Base-by-base conservation (phyloP, 2,329 filamentous ascomycete genomes). In the Nectriaceae sp. region DNA sequence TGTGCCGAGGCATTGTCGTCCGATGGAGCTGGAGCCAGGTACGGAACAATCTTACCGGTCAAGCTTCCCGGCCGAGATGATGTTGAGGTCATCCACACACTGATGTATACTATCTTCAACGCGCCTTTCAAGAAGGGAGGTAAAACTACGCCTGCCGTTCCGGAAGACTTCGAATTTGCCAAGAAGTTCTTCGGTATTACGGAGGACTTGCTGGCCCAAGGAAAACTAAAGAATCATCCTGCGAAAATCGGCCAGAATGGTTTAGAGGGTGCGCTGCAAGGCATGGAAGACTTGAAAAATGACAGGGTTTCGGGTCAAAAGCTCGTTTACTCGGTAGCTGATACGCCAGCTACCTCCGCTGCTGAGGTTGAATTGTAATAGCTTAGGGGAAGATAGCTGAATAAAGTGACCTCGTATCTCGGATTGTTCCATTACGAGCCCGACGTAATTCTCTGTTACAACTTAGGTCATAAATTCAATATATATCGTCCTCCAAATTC, bases 251-350 rank as follows among this genome's bases (percentile, higher is more conserved):
- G 62, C 6, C 65, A 64, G 0, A 49, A 19, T 10, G 68, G 69
- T 3, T 53, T 72, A 1, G 63, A 69, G 52, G 69, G 68, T 6
- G 60, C 67, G 21, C 29, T 71, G 4, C 42, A 56, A 13, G 68
- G 69, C 1, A 24, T 72, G 5, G 60, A 67, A 19, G 65, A 70
- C 51, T 39, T 70, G 44, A 56, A 53, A 49, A 54, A 62, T n/a
- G 63, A 62, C 5, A 54, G 62, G 58, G 63, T 74, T 24, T 72
- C 70, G 46, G 73, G 64, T 5, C 66, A 66, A 21, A 76, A 75
- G 63, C 57, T 76, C 47, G 73, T 76, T 4, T 75, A 73, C 55
- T n/a, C n/a, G n/a, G n/a, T n/a, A n/a, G n/a, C n/a, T n/a, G n/a
- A n/a, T n/a, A n/a, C n/a, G n/a, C n/a, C n/a, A n/a, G n/a, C n/a